Conservation (phyloP, 2,329 filamentous ascomycete genomes). For the Sporothrix dimorphospora region DNA sequence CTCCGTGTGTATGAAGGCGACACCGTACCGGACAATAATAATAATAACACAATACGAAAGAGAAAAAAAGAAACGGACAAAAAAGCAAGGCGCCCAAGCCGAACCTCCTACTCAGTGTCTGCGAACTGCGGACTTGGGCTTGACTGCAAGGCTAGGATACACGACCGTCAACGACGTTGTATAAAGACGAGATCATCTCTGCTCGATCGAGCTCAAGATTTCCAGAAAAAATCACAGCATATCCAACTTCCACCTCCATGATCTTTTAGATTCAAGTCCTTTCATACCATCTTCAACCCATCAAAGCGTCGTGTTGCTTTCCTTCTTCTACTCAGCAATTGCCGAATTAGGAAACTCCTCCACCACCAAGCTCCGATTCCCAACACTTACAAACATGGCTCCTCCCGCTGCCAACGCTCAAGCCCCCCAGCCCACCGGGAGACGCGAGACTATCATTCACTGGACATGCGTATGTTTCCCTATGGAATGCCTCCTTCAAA, state of each 20-base stretch:
- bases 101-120: not conserved
- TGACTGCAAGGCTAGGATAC: not conserved
- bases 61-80: not conserved
- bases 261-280: not conserved
- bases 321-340: not conserved
- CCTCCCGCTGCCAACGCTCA: not conserved
- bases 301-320: not conserved
- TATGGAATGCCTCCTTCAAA: not conserved
- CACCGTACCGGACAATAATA: not conserved
- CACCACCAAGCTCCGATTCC: not conserved
- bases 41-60: not conserved
- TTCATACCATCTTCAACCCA: not conserved
- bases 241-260: not conserved
- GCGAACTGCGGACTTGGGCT: constrained; percentile 12
- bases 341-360: not conserved
- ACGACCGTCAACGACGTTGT: not conserved
- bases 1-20: not conserved
- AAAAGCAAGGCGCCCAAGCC: not conserved
- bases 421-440: not conserved
- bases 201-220: not conserved
- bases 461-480: not conserved
- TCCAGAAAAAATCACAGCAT: not conserved
- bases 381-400: not conserved
- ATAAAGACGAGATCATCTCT: not conserved
- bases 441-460: not conserved